Evolutionary conservation across 371 early-diverging fungal species (phyloP).

Genomic region (Smittium culicis): DNA sequence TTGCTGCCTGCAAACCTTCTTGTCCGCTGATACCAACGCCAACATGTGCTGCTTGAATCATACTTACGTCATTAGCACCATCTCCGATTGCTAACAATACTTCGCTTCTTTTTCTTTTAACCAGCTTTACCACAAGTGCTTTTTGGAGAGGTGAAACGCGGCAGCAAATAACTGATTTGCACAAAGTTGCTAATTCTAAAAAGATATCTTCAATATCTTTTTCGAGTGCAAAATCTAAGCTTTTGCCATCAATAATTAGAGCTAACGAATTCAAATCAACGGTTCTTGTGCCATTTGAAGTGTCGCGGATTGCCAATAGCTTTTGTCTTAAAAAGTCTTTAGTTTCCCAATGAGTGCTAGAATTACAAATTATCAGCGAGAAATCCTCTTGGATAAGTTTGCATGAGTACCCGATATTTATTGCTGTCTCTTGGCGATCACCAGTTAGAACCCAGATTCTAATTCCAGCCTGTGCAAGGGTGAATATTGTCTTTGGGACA

Average conservation of each 20-base stretch:
- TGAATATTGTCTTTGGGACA: conserved; percentile 92
- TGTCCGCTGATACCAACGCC: conserved; percentile 93
- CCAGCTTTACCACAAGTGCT: conserved; percentile 79
- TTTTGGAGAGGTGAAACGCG: conserved; percentile 91
- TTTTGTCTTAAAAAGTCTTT: conserved; percentile 61
- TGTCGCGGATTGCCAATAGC: conserved; percentile 46
- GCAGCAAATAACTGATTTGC: conserved; percentile 81
- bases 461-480: conserved; percentile 87
- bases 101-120: conserved; percentile 59
- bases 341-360: conserved; percentile 62
- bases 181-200: conserved; percentile 58
- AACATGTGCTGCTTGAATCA: conserved; percentile 96
- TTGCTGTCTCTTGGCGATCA: conserved; percentile 85
- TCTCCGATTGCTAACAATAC: conserved; percentile 88
- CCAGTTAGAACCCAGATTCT: conserved; percentile 95
- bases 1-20: conserved; percentile 94
- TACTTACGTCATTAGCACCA: conserved; percentile 97
- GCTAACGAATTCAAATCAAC: conserved; percentile 42
- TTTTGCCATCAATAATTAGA: conserved; percentile 81
- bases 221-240: conserved; percentile 64
- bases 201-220: conserved; percentile 36
- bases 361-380: conserved; percentile 68
- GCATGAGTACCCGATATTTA: conserved; percentile 85
- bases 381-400: conserved; percentile 74
- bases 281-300: conserved; percentile 17